Percentiles rank a stretch among this genome's conserved stretches.
Conservation (phyloP, 116 monocot genomes). For the Papilionanthe hybrid region DNA sequence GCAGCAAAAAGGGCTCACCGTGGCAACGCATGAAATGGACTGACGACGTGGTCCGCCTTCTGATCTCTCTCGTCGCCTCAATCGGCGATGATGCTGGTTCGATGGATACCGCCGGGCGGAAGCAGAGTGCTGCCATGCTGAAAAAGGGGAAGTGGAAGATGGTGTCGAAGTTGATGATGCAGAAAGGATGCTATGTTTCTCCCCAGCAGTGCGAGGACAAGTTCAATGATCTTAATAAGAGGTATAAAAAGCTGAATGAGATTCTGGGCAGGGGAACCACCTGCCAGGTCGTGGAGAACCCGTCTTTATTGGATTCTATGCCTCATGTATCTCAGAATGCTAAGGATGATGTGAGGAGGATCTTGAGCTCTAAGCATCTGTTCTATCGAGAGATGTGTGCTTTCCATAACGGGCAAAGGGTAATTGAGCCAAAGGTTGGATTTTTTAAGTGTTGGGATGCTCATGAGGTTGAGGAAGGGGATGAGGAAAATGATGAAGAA, state of each 20-base stretch:
- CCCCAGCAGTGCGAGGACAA: slow-evolving; percentile 96
- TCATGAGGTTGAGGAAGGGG: slow-evolving; percentile 20
- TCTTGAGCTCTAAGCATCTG: slow-evolving; percentile 76
- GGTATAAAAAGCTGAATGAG: slow-evolving; percentile 75
- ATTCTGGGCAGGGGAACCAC: slow-evolving; percentile 63
- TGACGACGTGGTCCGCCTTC: slow-evolving; percentile 54
- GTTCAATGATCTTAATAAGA: slow-evolving; percentile 82
- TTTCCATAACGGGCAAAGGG: slow-evolving; percentile 64
- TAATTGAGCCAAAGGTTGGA: slow-evolving; percentile 14
- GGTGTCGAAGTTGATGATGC: slow-evolving; percentile 59
- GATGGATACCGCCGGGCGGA: slow-evolving; percentile 19
- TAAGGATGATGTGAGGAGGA: slow-evolving; percentile 67
- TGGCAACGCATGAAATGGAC: slow-evolving; percentile 89
- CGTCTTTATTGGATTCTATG: slow-evolving; percentile 55
- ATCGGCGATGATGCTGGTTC: slow-evolving; percentile 34
- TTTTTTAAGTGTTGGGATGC: slow-evolving; percentile 4
- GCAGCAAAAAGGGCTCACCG: slow-evolving; percentile 20
- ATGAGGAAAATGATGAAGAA: slow-evolving; percentile 19
- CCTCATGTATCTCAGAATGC: slow-evolving; percentile 43
- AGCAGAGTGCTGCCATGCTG: slow-evolving; percentile 38
- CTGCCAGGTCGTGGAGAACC: slow-evolving; percentile 67
- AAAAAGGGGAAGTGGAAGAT: slow-evolving; percentile 92
- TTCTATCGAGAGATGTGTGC: slow-evolving; percentile 87
- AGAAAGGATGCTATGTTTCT: slow-evolving; percentile 55
- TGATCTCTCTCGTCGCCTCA: slow-evolving; percentile 42